Conservation (phyloP, 345 rosid species). For the Melaleuca quinquenervia region DNA sequence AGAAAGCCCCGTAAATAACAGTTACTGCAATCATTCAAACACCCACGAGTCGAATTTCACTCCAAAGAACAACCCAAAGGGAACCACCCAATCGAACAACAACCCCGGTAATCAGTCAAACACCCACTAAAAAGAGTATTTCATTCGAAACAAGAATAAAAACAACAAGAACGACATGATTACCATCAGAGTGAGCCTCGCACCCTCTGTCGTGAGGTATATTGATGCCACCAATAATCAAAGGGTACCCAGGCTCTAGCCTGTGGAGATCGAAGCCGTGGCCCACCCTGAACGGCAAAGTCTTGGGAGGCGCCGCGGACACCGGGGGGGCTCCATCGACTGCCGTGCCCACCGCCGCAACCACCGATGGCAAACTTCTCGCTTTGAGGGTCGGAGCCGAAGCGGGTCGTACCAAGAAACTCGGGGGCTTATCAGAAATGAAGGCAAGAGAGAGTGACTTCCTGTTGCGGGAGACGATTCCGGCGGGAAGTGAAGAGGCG, state of each 20-base stretch:
- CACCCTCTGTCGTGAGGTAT: constrained; percentile 95
- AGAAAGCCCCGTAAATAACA: background rate
- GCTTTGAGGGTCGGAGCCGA: constrained; percentile 4
- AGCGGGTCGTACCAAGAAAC: background rate
- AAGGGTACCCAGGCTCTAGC: constrained; percentile 85
- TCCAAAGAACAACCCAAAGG: background rate
- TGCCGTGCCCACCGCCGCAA: constrained; percentile 30
- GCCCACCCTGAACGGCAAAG: constrained; percentile 80
- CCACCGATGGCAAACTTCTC: constrained; percentile 3
- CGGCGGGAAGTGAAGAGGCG: constrained; percentile 33
- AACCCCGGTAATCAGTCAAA: background rate
- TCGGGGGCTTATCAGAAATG: background rate
- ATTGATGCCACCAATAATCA: constrained; percentile 90
- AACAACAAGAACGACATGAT: background rate
- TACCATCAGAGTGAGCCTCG: constrained; percentile 99
- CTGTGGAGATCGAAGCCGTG: constrained; percentile 97
- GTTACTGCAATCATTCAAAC: background rate
- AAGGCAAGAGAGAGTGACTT: constrained; percentile 6
- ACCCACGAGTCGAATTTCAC: background rate
- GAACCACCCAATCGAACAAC: background rate
- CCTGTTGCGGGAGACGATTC: constrained; percentile 7
- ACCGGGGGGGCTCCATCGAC: constrained; percentile 26
- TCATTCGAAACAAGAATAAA: background rate
- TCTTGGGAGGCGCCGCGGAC: constrained; percentile 26
- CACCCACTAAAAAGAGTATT: background rate